Evolutionary conservation across 331 rosid species (phyloP).

Genomic region (Dryas integrifolia): DNA sequence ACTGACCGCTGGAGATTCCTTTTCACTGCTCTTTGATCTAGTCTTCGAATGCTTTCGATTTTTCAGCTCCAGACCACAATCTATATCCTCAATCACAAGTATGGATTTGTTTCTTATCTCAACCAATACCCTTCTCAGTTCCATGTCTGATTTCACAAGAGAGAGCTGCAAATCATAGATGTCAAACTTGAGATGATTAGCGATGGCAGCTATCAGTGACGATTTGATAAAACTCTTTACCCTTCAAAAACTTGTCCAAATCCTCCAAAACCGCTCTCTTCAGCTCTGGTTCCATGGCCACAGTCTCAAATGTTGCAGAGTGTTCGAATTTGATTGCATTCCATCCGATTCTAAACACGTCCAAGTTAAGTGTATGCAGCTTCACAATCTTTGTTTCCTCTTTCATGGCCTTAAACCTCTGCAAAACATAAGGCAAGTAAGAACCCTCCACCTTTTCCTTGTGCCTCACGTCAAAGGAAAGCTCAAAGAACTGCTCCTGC

Average conservation of each 20-base stretch:
- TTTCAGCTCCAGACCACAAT: slow-evolving; percentile 4
- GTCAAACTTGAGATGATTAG: slow-evolving; percentile 40
- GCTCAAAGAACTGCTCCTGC: not conserved
- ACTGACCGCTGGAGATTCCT: no score
- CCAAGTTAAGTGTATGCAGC: no score
- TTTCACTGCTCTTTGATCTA: no score
- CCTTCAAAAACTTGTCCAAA: slow-evolving; percentile 33
- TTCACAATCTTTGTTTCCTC: slow-evolving; percentile 32
- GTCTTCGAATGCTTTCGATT: no score
- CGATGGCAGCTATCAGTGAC: slow-evolving; percentile 45
- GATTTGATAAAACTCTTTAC: slow-evolving; percentile 34
- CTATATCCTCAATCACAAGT: slow-evolving; percentile 43
- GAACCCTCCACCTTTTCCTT: slow-evolving; percentile 17
- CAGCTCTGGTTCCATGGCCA: slow-evolving; percentile 36
- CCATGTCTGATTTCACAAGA: slow-evolving; percentile 15
- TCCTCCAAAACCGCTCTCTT: slow-evolving; percentile 39
- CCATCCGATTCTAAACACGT: slow-evolving; percentile 22
- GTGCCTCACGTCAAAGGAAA: slow-evolving; percentile 24
- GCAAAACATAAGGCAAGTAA: slow-evolving; percentile 31
- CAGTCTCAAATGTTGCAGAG: slow-evolving; percentile 26
- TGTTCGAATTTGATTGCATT: slow-evolving; percentile 26
- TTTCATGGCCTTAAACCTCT: slow-evolving; percentile 23
- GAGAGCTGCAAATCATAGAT: slow-evolving; percentile 46
- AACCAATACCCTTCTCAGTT: slow-evolving; percentile 20
- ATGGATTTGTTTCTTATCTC: slow-evolving; percentile 23